Base-by-base conservation (phyloP, 2,329 filamentous ascomycete genomes). In the Alternaria conjuncta region DNA sequence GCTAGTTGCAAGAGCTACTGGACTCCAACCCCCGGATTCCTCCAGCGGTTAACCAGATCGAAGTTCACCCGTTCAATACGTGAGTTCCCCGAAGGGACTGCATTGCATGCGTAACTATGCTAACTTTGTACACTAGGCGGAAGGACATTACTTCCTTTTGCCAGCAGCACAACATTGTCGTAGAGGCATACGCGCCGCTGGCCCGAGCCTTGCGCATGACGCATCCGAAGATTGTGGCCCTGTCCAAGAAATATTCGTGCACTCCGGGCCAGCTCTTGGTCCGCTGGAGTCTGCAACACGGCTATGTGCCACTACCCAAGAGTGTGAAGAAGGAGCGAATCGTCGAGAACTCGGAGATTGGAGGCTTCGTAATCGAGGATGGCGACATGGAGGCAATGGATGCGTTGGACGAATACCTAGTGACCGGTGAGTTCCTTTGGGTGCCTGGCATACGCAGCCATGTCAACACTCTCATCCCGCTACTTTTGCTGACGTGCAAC, bases 131-230 rank as follows among this genome's bases (percentile, higher is more conserved):
- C 77, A 93, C 91, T 23, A 53, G 49, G 2, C 87, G 90, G 56
- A 84, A 83, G 0, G 84, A 85, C 41, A 93, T 96, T 66, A 86
- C 88, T 0, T 84, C 86, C 12, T 89, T 88, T 70, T 92, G 92
- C 73, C 84, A 87, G 60, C 81, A 87, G 64, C 83, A 94, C 67
- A 82, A 83, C 41, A 94, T 96, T 61, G 81, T 90, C 0, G 85
- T 96, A 2, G 89, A 96, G 79, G 92, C 93, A 0, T 96, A 96
- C 69, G 92, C 92, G 7, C 93, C 93, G 6, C 85, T 96, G 3
- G 92, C 89, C 4, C 85, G 91, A 55, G 92, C 87, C 1, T 83
- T 90, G 79, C 85, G 91, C 18, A 90, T 96, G 86, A 85, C 84
- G 51, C 87, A 96, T 70, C 87, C 88, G 0, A 86, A 83, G 2